Base-by-base conservation (phyloP, 768 basidiomycete species). In the Auriscalpium microsporum region DNA sequence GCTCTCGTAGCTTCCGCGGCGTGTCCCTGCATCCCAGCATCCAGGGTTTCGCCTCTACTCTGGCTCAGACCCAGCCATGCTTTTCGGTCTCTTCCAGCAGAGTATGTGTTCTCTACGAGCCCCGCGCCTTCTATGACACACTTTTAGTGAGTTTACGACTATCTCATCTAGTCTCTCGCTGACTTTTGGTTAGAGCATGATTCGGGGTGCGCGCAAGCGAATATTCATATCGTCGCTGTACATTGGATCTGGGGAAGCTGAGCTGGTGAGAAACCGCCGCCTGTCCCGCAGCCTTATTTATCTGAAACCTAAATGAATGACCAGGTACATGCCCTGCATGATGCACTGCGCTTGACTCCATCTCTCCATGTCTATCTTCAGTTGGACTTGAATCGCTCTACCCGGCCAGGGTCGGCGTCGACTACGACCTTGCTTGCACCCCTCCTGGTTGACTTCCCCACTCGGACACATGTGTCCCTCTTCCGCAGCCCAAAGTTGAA, bases 161-260 rank as follows among this genome's bases (percentile, higher is more conserved):
- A 34, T 19, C 2, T 48, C n/a, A 4, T 35, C 16, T 19, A 21
- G 7, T 8, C 14, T 35, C 11, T 4, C 38, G 2, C 56, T 13
- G 37, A 6, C 21, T 28, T 21, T n/a, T 11, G 5, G 0, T 37
- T 48, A 94, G 93, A 74, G 80, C 56, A 84, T 91, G 77, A 83
- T 98, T 52, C 72, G 72, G 45, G 75, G 80, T n/a, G 95, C 95
- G 0, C 80, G 82, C 55, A 70, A 74, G 50, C 81, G 94, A 54
- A 82, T 99, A 62, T 90, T 94, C 65, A 77, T 99, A 33, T 96
- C 95, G 0, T 90, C 90, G 1, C 72, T 96, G 10, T 96, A 96
- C 67, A 83, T 96, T 53, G 92, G 92, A 11, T 78, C 83, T 10
- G 78, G 83, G 50, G 92, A 96, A 67, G 71, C 72, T 9, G 80